Evolutionary conservation across 2,329 filamentous ascomycete species (phyloP).

Genomic region (Davidsoniella eucalypti): DNA sequence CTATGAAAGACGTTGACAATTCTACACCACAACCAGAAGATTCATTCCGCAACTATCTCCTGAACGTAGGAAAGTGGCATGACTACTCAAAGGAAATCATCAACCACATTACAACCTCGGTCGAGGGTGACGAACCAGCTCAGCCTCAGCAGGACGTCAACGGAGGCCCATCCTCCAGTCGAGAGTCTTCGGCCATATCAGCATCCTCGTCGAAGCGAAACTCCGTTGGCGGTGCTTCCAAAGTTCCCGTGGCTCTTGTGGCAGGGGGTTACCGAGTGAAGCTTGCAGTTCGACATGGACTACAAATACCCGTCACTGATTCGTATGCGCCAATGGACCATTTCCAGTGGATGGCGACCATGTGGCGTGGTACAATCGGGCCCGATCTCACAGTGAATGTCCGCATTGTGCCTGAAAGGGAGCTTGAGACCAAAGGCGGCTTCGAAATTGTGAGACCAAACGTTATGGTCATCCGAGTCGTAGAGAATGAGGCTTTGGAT

Average conservation of each 20-base stretch:
- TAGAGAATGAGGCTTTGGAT: constrained; percentile 31
- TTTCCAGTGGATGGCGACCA: constrained; percentile 92
- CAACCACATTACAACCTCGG: constrained; percentile 22
- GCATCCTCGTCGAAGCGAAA: background rate
- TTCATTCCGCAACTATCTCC: constrained; percentile 42
- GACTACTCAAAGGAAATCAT: constrained; percentile 55
- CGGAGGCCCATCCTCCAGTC: no score
- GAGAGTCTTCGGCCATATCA: no score
- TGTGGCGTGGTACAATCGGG: constrained; percentile 76
- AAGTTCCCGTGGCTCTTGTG: constrained; percentile 45
- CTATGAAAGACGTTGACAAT: constrained; percentile 8
- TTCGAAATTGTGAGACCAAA: constrained; percentile 21
- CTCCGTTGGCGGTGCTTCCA: background rate
- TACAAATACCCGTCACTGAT: constrained; percentile 57
- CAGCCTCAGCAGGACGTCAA: background rate
- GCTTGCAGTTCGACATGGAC: constrained; percentile 59
- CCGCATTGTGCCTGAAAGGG: constrained; percentile 23
- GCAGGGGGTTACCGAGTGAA: constrained; percentile 67
- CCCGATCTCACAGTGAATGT: constrained; percentile 66
- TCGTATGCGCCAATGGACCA: constrained; percentile 71
- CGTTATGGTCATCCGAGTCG: constrained; percentile 37
- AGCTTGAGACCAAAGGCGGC: constrained; percentile 23
- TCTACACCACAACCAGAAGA: constrained; percentile 4
- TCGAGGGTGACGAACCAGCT: constrained; percentile 7
- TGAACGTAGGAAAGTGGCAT: constrained; percentile 59